A percentile compares a stretch with the other conserved stretches of the same genome.
Conservation (phyloP, 1,284 basidiomycete species). For the Cryptococcus deneoformans region DNA sequence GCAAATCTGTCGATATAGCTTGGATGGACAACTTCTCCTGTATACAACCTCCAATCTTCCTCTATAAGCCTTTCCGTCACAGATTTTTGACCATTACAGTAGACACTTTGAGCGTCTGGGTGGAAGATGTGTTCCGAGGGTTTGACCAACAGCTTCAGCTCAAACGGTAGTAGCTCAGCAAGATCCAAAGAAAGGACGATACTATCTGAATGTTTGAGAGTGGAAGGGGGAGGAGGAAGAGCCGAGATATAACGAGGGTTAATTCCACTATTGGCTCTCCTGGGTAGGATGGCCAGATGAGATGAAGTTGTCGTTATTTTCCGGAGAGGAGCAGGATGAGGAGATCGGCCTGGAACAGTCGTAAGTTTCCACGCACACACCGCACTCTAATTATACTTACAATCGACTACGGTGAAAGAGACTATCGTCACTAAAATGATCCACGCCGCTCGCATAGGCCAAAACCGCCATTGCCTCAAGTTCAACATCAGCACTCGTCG, state of each 20-base stretch:
- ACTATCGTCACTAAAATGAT: no score
- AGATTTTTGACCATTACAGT: not conserved
- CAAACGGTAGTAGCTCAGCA: conserved; percentile 24
- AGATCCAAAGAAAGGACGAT: conserved; percentile 34
- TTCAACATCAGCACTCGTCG: no score
- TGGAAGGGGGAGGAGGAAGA: conserved; percentile 26
- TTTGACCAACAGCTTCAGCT: conserved; percentile 56
- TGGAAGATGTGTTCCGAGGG: conserved; percentile 75
- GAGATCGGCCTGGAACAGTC: conserved; percentile 30
- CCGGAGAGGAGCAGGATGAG: conserved; percentile 36
- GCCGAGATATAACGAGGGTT: conserved; percentile 15
- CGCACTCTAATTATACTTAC: no score
- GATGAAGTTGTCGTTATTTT: conserved; percentile 32
- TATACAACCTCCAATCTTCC: conserved; percentile 53
- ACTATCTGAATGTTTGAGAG: conserved; percentile 36
- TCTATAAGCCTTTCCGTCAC: no score
- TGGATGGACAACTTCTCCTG: conserved; percentile 65
- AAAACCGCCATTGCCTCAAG: no score
- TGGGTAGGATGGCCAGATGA: conserved; percentile 57
- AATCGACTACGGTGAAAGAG: no score
- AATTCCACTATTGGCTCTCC: conserved; percentile 29
- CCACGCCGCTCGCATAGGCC: no score
- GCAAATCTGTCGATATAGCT: conserved; percentile 50
- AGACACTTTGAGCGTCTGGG: conserved; percentile 56
- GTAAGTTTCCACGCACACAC: no score